Evolutionary conservation across 2,329 filamentous ascomycete genomes (phyloP).

Genomic region (Basipetospora chlamydospora): DNA sequence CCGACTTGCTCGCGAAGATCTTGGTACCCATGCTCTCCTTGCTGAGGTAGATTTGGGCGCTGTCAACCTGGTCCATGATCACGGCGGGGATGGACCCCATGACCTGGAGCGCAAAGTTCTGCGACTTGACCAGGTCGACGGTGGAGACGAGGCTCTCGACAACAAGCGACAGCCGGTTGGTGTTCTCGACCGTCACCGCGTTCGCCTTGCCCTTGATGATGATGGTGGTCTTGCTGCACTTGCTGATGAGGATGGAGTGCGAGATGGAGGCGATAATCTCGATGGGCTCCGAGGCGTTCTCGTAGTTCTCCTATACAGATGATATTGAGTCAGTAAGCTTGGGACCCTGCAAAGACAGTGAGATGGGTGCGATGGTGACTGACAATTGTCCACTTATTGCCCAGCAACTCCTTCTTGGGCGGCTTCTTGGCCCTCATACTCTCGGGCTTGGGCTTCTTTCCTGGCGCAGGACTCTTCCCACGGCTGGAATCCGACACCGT

Average conservation of each 20-base stretch:
- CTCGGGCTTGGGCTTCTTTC: constrained; percentile 75
- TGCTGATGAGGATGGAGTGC: constrained; percentile 83
- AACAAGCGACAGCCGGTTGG: constrained; percentile 65
- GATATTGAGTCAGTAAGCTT: too few species aligned
- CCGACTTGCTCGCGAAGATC: constrained; percentile 80
- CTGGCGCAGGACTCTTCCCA: constrained; percentile 75
- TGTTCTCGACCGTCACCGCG: constrained; percentile 92
- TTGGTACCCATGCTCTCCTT: constrained; percentile 66
- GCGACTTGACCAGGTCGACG: constrained; percentile 88
- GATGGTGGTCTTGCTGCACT: constrained; percentile 81
- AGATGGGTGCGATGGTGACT: constrained; percentile 15
- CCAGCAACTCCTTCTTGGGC: constrained; percentile 62
- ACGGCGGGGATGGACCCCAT: constrained; percentile 75
- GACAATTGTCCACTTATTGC: constrained; percentile 87
- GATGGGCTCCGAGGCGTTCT: constrained; percentile 57
- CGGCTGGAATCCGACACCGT: constrained; percentile 50
- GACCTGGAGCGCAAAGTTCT: constrained; percentile 90
- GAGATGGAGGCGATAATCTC: constrained; percentile 69
- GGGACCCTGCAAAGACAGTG: not conserved
- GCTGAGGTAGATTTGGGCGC: constrained; percentile 74
- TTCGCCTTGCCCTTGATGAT: constrained; percentile 89
- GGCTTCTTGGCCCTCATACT: constrained; percentile 76
- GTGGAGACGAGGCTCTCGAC: constrained; percentile 82
- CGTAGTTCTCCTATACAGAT: constrained; percentile 73
- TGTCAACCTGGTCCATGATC: constrained; percentile 84